These are phyloP conservation scores for Bombardia bombarda DNA, from an alignment of 495 filamentous ascomycete genomes.

Conservation along the genomic window DNA sequence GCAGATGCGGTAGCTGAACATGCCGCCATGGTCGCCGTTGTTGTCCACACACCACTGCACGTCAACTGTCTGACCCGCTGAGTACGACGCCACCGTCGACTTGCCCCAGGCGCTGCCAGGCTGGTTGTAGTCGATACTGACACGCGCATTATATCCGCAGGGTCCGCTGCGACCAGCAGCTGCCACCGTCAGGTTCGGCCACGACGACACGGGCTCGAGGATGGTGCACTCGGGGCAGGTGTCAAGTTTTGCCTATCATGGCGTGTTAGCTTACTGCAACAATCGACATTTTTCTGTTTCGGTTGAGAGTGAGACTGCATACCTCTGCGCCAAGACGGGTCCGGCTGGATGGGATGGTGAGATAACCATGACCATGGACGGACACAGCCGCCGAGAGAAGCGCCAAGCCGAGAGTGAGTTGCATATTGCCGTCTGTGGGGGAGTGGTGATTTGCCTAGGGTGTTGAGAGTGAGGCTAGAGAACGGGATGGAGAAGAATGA, in stretches of 20 bases:
- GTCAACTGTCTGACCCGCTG: conserved; percentile 35
- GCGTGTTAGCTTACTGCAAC: background rate
- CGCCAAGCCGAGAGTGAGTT: conserved; percentile 5
- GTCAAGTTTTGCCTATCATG: conserved; percentile 36
- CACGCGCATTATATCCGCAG: conserved; percentile 50
- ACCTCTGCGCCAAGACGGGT: conserved; percentile 42
- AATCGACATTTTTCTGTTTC: too few species aligned
- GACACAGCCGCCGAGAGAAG: conserved; percentile 7
- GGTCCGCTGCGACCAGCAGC: conserved; percentile 44
- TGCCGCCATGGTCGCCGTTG: conserved; percentile 53
- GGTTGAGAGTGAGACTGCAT: conserved; percentile 2
- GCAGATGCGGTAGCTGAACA: conserved; percentile 52
- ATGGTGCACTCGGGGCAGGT: conserved; percentile 51
- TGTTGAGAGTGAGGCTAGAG: background rate
- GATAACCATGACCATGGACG: conserved; percentile 40
- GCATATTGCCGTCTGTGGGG: conserved; percentile 8
- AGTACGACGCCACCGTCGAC: conserved; percentile 36
- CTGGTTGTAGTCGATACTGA: conserved; percentile 48
- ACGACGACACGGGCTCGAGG: conserved; percentile 45
- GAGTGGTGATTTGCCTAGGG: background rate
- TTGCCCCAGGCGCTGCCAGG: conserved; percentile 39
- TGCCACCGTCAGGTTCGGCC: conserved; percentile 41
- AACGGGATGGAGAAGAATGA: too few species aligned
- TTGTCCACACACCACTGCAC: conserved; percentile 52
- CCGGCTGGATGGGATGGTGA: conserved; percentile 39